These are phyloP conservation scores for Phytophthora citrophthora DNA, from an alignment of 352 stramenopile genomes.

Conservation along the genomic window DNA sequence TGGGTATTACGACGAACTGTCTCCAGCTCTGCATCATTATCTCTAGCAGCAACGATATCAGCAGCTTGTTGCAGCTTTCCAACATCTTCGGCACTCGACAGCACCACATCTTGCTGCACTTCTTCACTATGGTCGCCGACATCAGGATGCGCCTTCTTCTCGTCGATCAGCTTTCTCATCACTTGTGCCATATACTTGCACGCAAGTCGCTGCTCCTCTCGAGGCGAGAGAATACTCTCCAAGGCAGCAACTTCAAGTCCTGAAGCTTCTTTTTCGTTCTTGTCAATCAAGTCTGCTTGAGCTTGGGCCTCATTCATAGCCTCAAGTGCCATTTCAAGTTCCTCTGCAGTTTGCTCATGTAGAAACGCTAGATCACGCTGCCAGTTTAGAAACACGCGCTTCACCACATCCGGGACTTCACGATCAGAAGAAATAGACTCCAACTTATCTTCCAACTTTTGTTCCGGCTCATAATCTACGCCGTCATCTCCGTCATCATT, in stretches of 20 bases:
- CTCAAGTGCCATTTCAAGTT: conserved; percentile 37
- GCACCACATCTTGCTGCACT: conserved; percentile 2
- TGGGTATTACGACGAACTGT: neutral
- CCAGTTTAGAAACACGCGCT: conserved; percentile 59
- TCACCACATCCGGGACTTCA: conserved; percentile 42
- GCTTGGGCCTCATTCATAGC: conserved; percentile 16
- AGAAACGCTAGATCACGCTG: conserved; percentile 54
- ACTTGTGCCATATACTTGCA: conserved; percentile 36
- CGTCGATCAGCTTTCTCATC: conserved; percentile 29
- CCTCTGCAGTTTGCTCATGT: conserved; percentile 32
- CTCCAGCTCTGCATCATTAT: conserved; percentile 6
- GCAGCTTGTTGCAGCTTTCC: neutral
- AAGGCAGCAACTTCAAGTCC: neutral
- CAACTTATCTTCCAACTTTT: conserved; percentile 13
- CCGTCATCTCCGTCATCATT: conserved; percentile 4
- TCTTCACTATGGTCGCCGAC: neutral
- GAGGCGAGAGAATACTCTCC: neutral
- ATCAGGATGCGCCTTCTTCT: conserved; percentile 11
- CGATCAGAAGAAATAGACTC: neutral
- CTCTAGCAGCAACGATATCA: conserved; percentile 1
- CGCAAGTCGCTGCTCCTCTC: conserved; percentile 26
- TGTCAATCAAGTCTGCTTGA: neutral
- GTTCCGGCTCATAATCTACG: conserved; percentile 5
- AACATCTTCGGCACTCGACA: conserved; percentile 2
- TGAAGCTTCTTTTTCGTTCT: conserved; percentile 1